Evolutionary conservation across 2,329 filamentous ascomycete species (phyloP).

Genomic region (Talaromyces sp.): DNA sequence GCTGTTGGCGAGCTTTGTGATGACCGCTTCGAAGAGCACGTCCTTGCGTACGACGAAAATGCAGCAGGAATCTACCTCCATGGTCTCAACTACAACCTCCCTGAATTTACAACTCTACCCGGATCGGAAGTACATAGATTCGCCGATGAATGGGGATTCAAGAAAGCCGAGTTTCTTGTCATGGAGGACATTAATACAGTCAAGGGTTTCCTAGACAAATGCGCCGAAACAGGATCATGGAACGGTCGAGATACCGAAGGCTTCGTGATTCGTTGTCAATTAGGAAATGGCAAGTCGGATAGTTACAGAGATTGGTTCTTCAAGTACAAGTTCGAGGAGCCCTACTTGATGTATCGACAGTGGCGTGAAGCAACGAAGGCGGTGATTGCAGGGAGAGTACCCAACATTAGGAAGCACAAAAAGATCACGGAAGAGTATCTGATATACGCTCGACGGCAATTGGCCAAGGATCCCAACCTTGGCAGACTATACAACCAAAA

Average conservation of each 20-base stretch:
- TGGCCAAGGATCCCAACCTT: slow-evolving; percentile 67
- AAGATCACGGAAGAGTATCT: slow-evolving; percentile 92
- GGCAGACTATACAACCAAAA: slow-evolving; percentile 75
- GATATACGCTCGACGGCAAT: slow-evolving; percentile 70
- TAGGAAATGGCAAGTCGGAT: slow-evolving; percentile 47
- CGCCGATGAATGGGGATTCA: slow-evolving; percentile 90
- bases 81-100: slow-evolving; percentile 93
- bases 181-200: slow-evolving; percentile 73
- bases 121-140: slow-evolving; percentile 82
- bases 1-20: slow-evolving; percentile 96
- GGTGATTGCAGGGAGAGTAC: slow-evolving; percentile 71
- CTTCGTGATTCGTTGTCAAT: slow-evolving; percentile 90
- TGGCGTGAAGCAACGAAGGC: slow-evolving; percentile 97
- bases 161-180: slow-evolving; percentile 76
- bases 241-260: slow-evolving; percentile 92
- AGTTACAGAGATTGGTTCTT: slow-evolving; percentile 96
- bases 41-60: slow-evolving; percentile 80
- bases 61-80: slow-evolving; percentile 90
- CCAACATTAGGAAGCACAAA: slow-evolving; percentile 80
- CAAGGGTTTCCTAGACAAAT: slow-evolving; percentile 75
- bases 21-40: slow-evolving; percentile 94
- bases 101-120: slow-evolving; percentile 84
- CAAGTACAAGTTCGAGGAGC: slow-evolving; percentile 99
- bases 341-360: slow-evolving; percentile 97
- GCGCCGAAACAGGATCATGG: slow-evolving; percentile 85